Percentiles rank a stretch among this genome's conserved stretches.
Conservation (phyloP, 2,329 filamentous ascomycete species). For the Thermochaetoides dissita region DNA sequence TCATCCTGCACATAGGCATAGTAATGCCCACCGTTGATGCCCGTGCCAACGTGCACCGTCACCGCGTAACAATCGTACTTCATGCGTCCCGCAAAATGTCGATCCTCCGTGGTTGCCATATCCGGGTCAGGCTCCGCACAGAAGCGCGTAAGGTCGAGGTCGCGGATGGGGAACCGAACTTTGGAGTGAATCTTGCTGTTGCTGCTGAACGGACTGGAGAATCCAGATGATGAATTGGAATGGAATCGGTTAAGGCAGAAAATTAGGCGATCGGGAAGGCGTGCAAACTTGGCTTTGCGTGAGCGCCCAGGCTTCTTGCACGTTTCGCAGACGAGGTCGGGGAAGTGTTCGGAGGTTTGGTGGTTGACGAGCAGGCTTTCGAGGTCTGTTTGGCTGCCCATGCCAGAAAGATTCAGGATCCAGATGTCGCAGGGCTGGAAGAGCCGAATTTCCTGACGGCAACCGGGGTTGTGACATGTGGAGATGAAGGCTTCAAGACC, state of each 20-base stretch:
- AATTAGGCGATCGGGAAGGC: constrained; percentile 66
- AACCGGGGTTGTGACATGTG: constrained; percentile 46
- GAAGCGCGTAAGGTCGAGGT: constrained; percentile 41
- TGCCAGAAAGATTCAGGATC: constrained; percentile 31
- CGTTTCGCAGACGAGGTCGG: constrained; percentile 58
- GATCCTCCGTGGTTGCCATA: constrained; percentile 22
- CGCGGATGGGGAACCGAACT: constrained; percentile 63
- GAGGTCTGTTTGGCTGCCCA: constrained; percentile 22
- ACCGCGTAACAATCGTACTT: constrained; percentile 79
- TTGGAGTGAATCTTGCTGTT: constrained; percentile 53
- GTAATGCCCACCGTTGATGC: constrained; percentile 65
- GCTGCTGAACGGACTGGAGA: too few relatives aligned
- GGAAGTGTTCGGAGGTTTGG: constrained; percentile 51
- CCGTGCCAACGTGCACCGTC: constrained; percentile 58
- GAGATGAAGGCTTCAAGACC: constrained; percentile 61
- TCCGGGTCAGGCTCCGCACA: constrained; percentile 21
- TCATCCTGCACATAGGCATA: constrained; percentile 53
- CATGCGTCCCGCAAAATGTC: constrained; percentile 41
- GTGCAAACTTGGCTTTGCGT: constrained; percentile 60
- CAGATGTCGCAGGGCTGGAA: constrained; percentile 33
- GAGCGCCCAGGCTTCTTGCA: constrained; percentile 57
- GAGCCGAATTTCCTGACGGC: constrained; percentile 34
- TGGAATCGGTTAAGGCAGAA: constrained; percentile 55
- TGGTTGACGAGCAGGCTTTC: constrained; percentile 58
- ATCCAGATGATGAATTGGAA: not conserved